Conservation (phyloP, 2,329 filamentous ascomycete species). For the Trichocomaceae sp. region DNA sequence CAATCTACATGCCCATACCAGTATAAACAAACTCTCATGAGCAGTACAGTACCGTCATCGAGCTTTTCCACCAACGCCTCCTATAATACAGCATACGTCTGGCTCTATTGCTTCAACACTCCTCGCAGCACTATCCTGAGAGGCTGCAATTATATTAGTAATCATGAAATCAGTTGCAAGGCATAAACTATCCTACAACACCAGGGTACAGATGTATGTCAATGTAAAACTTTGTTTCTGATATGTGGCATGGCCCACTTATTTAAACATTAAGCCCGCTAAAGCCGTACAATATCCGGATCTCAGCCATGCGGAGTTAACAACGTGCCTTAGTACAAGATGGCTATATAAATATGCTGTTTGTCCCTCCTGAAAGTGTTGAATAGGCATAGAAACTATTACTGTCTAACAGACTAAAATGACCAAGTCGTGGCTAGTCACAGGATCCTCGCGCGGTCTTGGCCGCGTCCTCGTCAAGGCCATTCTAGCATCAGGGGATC, state of each 20-base stretch:
- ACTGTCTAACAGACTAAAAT: neutral
- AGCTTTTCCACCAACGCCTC: too few species aligned
- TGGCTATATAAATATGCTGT: neutral
- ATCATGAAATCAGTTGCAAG: too few species aligned
- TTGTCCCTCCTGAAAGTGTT: neutral
- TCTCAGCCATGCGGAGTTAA: neutral
- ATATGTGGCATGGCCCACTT: neutral
- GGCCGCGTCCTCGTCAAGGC: constrained; percentile 1
- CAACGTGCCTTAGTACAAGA: neutral
- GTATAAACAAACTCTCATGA: too few species aligned
- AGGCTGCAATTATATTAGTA: too few species aligned
- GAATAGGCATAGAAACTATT: neutral
- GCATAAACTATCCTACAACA: too few species aligned
- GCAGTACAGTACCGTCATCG: too few species aligned
- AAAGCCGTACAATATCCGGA: neutral
- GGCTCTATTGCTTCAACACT: too few species aligned
- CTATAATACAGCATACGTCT: too few species aligned
- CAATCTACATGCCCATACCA: too few species aligned
- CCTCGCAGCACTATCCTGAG: too few species aligned
- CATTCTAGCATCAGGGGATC: neutral
- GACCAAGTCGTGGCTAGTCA: constrained; percentile 1
- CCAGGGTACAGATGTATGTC: too few species aligned
- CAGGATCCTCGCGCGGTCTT: constrained; percentile 2
- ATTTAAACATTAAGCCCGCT: neutral
- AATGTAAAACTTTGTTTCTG: too few species aligned